Evolutionary conservation across 2,329 filamentous ascomycete species (phyloP).

Genomic region (Zymoseptoria tritici): DNA sequence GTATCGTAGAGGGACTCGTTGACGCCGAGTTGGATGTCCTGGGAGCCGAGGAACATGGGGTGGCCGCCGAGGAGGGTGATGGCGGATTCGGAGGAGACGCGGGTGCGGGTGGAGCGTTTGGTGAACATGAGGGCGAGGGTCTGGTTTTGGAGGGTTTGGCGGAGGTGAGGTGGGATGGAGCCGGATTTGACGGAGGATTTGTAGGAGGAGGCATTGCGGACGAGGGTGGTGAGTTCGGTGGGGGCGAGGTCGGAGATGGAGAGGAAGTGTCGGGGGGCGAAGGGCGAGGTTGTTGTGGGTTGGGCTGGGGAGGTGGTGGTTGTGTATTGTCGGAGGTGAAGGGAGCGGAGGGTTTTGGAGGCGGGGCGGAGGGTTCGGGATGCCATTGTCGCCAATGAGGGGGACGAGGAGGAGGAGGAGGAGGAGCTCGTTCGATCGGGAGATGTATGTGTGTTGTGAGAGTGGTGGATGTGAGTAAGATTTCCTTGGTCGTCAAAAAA

Average conservation of each 20-base stretch:
- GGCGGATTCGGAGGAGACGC: conserved; percentile 87
- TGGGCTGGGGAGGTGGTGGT: conserved; percentile 24
- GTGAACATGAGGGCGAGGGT: conserved; percentile 94
- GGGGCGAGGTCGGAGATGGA: conserved; percentile 81
- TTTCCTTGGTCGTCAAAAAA: not conserved
- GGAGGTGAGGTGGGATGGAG: conserved; percentile 50
- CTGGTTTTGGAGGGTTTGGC: conserved; percentile 60
- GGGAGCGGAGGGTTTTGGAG: conserved; percentile 12
- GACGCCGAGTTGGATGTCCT: conserved; percentile 93
- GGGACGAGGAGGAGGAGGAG: not conserved
- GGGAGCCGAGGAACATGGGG: conserved; percentile 91
- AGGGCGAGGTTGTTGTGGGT: conserved; percentile 43
- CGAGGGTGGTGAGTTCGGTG: conserved; percentile 69
- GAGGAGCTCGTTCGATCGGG: not conserved
- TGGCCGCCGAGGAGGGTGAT: conserved; percentile 83
- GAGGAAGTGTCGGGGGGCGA: conserved; percentile 75
- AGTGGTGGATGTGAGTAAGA: not conserved
- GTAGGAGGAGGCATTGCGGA: conserved; percentile 71
- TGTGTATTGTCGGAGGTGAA: conserved; percentile 20
- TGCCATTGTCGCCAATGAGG: conserved; percentile 11
- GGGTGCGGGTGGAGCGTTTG: conserved; percentile 89
- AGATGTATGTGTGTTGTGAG: not conserved
- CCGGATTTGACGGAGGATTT: conserved; percentile 72
- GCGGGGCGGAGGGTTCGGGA: conserved; percentile 18
- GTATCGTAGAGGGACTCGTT: conserved; percentile 96